Evolutionary conservation across 1,139 yeast genomes (phyloP), one percentile per base, ranked within the genome.

Genomic region (Kodamaea suecica): DNA sequence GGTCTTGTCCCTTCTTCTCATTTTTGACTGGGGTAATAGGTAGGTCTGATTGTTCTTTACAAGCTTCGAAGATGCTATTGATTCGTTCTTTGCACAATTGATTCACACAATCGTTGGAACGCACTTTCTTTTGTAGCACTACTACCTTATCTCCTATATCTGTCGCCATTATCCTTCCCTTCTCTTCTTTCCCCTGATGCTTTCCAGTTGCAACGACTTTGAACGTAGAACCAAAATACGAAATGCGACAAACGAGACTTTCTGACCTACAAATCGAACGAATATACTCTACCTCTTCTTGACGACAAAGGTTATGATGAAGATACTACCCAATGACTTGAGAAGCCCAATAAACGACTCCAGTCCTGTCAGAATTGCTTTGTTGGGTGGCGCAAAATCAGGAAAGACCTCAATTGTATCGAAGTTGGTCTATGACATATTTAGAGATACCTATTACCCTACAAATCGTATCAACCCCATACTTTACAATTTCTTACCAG

Each of bases 371-470:
- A 53, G 84, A 36, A 54, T 79, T 23, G 84, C 83, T 0, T 57
- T 79, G 8, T 49, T 79, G 4, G 86, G 86, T 0, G 81, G 75
- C 0, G 63, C 73, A 9, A 63, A 61, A 37, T 65, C 70, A 2
- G 80, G 80, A 7, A 75, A 75, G 47, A 68, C 78, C 2, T 63
- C 76, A 2, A 57, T 70, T 15, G 66, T 73, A n/a, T 73, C 81
- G 17, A 67, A 77, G 36, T 48, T 79, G 14, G 52, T 64, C 16
- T 66, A 73, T 31, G 72, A 75, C 11, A 63, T 68, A 31, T 70
- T 73, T 26, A 61, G 68, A 21, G 80, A 73, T 30, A 75, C 78
- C 4, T 79, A 84, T 52, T 83, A 84, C 46, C 92, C 92, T 2
- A 83, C 90, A 1, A 65, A 61, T 19, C 71, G 58, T 52, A 73